Evolutionary conservation across 1,139 yeast species (phyloP).

Genomic region (Protomyces inundatus): DNA sequence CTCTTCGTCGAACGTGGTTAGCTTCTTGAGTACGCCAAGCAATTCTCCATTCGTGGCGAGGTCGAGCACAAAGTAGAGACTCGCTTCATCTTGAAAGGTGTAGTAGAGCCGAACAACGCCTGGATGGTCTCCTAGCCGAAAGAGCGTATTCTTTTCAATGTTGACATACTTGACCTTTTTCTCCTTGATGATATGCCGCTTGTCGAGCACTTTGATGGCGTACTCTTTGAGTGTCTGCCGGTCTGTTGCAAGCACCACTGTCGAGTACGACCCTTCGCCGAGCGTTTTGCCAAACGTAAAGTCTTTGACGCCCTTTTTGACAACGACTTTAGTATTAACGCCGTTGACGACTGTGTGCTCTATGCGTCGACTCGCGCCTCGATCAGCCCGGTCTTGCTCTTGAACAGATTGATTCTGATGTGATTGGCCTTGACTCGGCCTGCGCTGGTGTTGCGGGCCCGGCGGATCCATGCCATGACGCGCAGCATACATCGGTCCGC

Average conservation of each 20-base stretch:
- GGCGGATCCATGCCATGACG: neutral
- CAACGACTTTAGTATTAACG: slow-evolving; percentile 37
- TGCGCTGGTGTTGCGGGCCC: too few species aligned
- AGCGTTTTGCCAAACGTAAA: slow-evolving; percentile 79
- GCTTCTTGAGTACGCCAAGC: slow-evolving; percentile 65
- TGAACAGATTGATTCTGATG: neutral
- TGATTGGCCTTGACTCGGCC: too few species aligned
- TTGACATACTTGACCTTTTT: slow-evolving; percentile 93
- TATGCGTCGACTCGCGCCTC: slow-evolving; percentile 53
- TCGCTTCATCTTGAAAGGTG: slow-evolving; percentile 87
- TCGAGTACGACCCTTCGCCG: slow-evolving; percentile 96
- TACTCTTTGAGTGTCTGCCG: slow-evolving; percentile 64
- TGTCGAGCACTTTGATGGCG: slow-evolving; percentile 88
- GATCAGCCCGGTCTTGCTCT: slow-evolving; percentile 38
- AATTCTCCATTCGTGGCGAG: slow-evolving; percentile 91
- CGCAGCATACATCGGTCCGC: neutral
- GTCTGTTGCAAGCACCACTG: slow-evolving; percentile 77
- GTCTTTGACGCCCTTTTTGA: slow-evolving; percentile 62
- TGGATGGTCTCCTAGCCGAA: slow-evolving; percentile 74
- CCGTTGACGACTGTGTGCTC: slow-evolving; percentile 46
- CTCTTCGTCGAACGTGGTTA: slow-evolving; percentile 66
- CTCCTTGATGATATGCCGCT: slow-evolving; percentile 89
- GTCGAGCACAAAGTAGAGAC: slow-evolving; percentile 86
- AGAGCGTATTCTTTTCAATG: slow-evolving; percentile 88
- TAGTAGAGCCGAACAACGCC: slow-evolving; percentile 85